Base-by-base conservation (phyloP, 208 protist genomes). In the Wallacemonas sp. region DNA sequence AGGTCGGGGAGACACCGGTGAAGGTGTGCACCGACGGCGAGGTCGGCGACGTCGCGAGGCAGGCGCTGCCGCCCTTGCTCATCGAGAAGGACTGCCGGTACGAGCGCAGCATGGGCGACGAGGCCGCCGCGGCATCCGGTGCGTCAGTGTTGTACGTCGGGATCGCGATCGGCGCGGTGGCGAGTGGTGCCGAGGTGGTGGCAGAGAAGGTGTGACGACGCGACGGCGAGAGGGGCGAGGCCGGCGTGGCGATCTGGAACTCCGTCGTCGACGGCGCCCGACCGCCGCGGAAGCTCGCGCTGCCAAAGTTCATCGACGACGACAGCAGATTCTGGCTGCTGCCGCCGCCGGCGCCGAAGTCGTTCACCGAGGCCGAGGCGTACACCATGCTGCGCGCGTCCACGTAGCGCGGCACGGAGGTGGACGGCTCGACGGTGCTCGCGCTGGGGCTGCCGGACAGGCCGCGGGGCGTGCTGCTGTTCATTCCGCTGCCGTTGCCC, bases 41-140 rank as follows among this genome's bases (percentile, higher is more conserved):
- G 11, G 44, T 75, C 18, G 63, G 72, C 5, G 81, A 86, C 39
- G 32, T 45, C 12, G 61, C 45, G 31, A 70, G 39, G 18, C 38
- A 66, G 1, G 61, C 12, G 26, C 49, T 25, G 41, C 72, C 52
- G 0, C 67, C 55, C 46, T 74, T 74, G 23, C 69, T 63, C 11
- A 42, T 29, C 11, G 82, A 82, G 49, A 87, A 89, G 26, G 80
- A 81, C 67, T 83, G 62, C 5, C 77, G 76, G 67, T 89, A 93
- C 7, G 87, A 93, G 16, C 77, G 81, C 67, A 93, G 70, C 59
- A 91, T 67, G 1, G 84, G 87, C 12, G 84, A 89, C 64, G 65
- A 64, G 44, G 66, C 65, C 29, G 57, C 71, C n/a, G 68, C 64
- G 2, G 70, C 70, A 36, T 86, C 79, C 26, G 62, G 72, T 16